A percentile compares a stretch with the other conserved stretches of the same genome.
Evolutionary conservation across 306 rosid species (phyloP).

Genomic region (Trifolium fragiferum): DNA sequence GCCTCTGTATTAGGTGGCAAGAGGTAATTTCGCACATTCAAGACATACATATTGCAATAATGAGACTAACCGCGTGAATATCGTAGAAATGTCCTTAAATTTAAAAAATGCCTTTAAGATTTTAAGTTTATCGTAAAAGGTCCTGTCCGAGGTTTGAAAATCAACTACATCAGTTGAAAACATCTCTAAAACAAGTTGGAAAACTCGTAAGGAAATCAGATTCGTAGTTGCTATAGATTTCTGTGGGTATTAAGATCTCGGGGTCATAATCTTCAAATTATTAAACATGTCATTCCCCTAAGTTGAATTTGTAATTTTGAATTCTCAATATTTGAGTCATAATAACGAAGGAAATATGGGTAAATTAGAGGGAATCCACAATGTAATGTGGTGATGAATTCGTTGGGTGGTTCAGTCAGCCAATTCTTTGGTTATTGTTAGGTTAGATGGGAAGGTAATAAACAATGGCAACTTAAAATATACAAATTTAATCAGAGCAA

Average conservation of each 20-base stretch:
- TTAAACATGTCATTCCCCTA: slow-evolving; percentile 7
- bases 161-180: slow-evolving; percentile 5
- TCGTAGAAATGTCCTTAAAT: slow-evolving; percentile 4
- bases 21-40: slow-evolving; percentile 20
- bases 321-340: slow-evolving; percentile 3
- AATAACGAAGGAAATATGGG: slow-evolving; percentile 8
- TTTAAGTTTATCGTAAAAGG: background rate
- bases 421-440: slow-evolving; percentile 8
- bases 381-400: slow-evolving; percentile 5
- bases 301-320: background rate
- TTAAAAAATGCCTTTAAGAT: background rate
- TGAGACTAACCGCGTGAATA: background rate
- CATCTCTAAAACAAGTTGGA: slow-evolving; percentile 12
- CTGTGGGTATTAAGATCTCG: slow-evolving; percentile 9
- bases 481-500: slow-evolving; percentile 45
- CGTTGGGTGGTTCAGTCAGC: slow-evolving; percentile 8
- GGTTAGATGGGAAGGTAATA: slow-evolving; percentile 30
- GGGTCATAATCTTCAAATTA: slow-evolving; percentile 26
- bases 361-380: slow-evolving; percentile 21
- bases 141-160: slow-evolving; percentile 18
- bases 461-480: slow-evolving; percentile 28
- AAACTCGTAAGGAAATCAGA: slow-evolving; percentile 16
- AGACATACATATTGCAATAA: background rate
- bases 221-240: slow-evolving; percentile 19
- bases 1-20: slow-evolving; percentile 14